Conservation (phyloP, 2,329 filamentous ascomycete species). For the Passalora sequoiae region DNA sequence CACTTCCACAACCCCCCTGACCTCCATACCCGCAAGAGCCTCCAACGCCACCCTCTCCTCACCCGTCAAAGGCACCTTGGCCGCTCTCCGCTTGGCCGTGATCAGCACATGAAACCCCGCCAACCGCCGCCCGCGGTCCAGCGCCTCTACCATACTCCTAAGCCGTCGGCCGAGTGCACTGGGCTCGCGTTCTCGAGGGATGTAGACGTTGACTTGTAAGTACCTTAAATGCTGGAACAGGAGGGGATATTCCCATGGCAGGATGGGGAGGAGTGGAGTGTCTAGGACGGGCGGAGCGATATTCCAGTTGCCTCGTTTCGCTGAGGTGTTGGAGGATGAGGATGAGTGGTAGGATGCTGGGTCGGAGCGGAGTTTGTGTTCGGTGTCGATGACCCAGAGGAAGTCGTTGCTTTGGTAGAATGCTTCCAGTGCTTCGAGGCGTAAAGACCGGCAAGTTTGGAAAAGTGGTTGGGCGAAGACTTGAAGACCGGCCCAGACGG, state of each 20-base stretch:
- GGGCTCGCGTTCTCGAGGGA: slow-evolving; percentile 13
- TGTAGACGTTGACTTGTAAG: slow-evolving; percentile 21
- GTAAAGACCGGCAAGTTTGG: slow-evolving; percentile 16
- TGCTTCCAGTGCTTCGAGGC: slow-evolving; percentile 18
- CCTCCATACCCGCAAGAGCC: slow-evolving; percentile 19
- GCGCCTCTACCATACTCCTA: slow-evolving; percentile 11
- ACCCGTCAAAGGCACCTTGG: slow-evolving; percentile 8
- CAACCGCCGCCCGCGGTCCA: slow-evolving; percentile 17
- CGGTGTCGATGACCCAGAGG: slow-evolving; percentile 23
- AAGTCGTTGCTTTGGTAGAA: slow-evolving; percentile 25
- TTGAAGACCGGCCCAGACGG: slow-evolving; percentile 20
- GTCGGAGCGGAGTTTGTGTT: slow-evolving; percentile 12
- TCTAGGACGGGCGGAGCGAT: background rate
- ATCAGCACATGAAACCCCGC: slow-evolving; percentile 17
- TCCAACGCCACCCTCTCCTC: slow-evolving; percentile 13
- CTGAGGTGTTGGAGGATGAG: background rate
- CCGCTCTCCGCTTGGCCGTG: slow-evolving; percentile 15
- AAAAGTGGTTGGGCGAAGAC: slow-evolving; percentile 20
- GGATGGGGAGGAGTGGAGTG: slow-evolving; percentile 10
- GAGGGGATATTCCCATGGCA: slow-evolving; percentile 23
- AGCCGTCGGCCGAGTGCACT: slow-evolving; percentile 7
- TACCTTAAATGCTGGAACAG: slow-evolving; percentile 15
- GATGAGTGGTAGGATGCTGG: slow-evolving; percentile 7
- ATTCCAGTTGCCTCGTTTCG: background rate
- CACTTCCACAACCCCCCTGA: slow-evolving; percentile 18